Conservation (phyloP, 139 green algal genomes). For the Raphidocelis subcapitata region DNA sequence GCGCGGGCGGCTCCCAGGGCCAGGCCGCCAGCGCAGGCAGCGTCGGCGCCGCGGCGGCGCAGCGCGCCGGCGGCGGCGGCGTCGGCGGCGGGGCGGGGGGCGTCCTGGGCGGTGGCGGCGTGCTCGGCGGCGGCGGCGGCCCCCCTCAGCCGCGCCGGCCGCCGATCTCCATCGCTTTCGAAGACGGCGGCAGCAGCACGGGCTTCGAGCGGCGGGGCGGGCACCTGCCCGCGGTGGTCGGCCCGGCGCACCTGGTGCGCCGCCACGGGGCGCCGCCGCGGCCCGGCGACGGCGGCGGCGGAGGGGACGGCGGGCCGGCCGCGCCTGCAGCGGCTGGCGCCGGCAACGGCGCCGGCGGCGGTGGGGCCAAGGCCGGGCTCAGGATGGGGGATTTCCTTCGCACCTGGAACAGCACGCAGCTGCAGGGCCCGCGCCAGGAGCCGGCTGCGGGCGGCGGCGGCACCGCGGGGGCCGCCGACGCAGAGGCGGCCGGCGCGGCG, state of each 20-base stretch:
- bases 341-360: not conserved
- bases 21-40: too few relatives aligned
- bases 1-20: too few relatives aligned
- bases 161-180: not conserved
- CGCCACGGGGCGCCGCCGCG: not conserved
- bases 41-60: not conserved
- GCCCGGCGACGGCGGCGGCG: not conserved
- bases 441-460: too few relatives aligned
- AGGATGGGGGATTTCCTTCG: constrained; percentile 24
- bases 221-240: constrained; percentile 5
- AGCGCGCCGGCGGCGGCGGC: not conserved
- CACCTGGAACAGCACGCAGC: constrained; percentile 37
- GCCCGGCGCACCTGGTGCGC: constrained; percentile 24
- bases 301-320: too few relatives aligned
- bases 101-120: constrained; percentile 11
- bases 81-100: constrained; percentile 13
- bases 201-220: not conserved
- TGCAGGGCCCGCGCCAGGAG: constrained; percentile 5
- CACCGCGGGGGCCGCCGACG: constrained; percentile 13
- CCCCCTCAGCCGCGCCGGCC: not conserved
- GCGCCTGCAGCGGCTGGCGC: too few relatives aligned
- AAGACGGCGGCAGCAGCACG: not conserved
- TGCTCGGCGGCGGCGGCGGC: not conserved
- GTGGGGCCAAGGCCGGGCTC: constrained; percentile 1
- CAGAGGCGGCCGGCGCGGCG: constrained; percentile 5